Percentiles rank a stretch among this genome's conserved stretches.
Conservation (phyloP, 371 early-diverging fungal genomes). For the Cokeromyces recurvatus region DNA sequence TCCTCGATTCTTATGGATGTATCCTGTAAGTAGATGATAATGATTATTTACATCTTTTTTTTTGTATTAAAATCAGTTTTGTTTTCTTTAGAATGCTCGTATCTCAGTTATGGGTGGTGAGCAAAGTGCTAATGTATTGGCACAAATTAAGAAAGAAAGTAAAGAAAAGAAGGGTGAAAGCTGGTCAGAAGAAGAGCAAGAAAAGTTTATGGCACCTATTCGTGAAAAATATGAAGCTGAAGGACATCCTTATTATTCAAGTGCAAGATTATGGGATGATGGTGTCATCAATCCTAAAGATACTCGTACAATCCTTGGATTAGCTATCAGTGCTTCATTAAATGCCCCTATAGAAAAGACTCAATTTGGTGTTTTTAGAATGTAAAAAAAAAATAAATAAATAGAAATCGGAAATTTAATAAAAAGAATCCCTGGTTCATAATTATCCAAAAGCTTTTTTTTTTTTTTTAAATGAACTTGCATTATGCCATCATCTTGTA, state of each 20-base stretch:
- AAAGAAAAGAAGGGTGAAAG: constrained; percentile 76
- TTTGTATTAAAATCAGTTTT: not conserved
- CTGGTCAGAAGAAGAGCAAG: constrained; percentile 73
- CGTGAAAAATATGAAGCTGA: constrained; percentile 86
- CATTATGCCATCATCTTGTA: constrained; percentile 63
- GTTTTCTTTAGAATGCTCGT: constrained; percentile 62
- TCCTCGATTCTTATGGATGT: constrained; percentile 96
- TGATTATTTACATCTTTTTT: constrained; percentile 5
- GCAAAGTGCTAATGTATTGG: constrained; percentile 93
- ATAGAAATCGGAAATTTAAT: too few relatives aligned
- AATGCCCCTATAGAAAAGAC: constrained; percentile 79
- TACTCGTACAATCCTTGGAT: constrained; percentile 85
- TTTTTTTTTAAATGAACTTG: too few relatives aligned
- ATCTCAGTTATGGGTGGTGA: constrained; percentile 99
- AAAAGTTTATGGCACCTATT: constrained; percentile 84
- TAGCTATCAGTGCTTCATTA: constrained; percentile 80
- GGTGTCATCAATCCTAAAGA: constrained; percentile 93
- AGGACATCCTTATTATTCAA: constrained; percentile 93
- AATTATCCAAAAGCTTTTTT: too few relatives aligned
- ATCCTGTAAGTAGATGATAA: constrained; percentile 82
- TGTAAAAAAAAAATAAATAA: constrained; percentile 62
- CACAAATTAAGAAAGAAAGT: constrained; percentile 85
- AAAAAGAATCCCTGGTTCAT: too few relatives aligned
- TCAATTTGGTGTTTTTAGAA: constrained; percentile 94
- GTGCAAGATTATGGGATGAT: constrained; percentile 95